phyloP scores from a whole-genome alignment of 1,284 basidiomycete genomes.

The Apiotrichum veenhuisii region DNA sequence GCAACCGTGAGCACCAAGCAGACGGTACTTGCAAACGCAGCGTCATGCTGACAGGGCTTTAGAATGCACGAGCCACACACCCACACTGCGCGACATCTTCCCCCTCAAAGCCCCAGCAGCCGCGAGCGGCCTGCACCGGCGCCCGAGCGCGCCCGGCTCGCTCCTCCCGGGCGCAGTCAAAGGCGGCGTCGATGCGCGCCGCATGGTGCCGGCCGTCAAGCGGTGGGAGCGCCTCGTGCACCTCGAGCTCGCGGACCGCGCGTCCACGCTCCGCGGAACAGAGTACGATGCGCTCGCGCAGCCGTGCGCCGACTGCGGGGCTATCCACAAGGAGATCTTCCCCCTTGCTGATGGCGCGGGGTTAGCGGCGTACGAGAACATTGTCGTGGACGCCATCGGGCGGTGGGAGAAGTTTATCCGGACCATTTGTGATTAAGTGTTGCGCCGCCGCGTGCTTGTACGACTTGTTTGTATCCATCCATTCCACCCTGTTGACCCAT shows the following conservation, averaged over 20 bases:
- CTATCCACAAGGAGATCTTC: slow-evolving; percentile 45
- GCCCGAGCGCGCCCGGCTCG: slow-evolving; percentile 14
- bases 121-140: background rate
- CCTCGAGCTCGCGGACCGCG: slow-evolving; percentile 44
- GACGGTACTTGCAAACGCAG: too few species aligned
- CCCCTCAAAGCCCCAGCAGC: slow-evolving; percentile 22
- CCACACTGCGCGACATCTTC: slow-evolving; percentile 46
- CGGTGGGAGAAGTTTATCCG: slow-evolving; percentile 46
- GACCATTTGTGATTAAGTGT: slow-evolving; percentile 12
- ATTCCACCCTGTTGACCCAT: background rate
- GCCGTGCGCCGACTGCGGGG: slow-evolving; percentile 41
- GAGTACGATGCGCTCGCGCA: slow-evolving; percentile 23
- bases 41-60: background rate
- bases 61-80: slow-evolving; percentile 44
- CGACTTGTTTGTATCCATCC: too few species aligned
- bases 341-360: slow-evolving; percentile 21
- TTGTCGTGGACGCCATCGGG: slow-evolving; percentile 38
- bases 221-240: slow-evolving; percentile 48
- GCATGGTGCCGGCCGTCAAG: slow-evolving; percentile 34
- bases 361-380: slow-evolving; percentile 29
- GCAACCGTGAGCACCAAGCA: slow-evolving; percentile 25
- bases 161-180: slow-evolving; percentile 37
- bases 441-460: background rate
- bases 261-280: slow-evolving; percentile 7
- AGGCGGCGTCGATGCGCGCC: slow-evolving; percentile 13